Base-by-base conservation (phyloP, 371 early-diverging fungal genomes). In the Capillidium rhysosporum region DNA sequence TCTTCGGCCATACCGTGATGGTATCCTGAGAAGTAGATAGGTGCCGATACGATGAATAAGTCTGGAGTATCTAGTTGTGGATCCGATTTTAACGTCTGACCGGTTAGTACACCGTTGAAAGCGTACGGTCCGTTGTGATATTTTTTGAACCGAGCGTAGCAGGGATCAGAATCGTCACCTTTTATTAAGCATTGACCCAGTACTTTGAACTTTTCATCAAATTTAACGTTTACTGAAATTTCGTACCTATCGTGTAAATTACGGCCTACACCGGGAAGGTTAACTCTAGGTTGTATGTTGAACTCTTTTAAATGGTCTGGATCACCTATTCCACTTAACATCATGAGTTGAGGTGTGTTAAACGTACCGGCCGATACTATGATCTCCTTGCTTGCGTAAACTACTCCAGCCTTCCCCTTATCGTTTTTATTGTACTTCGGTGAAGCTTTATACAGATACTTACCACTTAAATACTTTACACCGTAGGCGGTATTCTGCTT, bases 321-420 rank as follows among this genome's bases (percentile, higher is more conserved):
- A 38, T 54, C 54, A 7, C 64, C 64, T 29, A 63, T 46, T 34
- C 64, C 64, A 40, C 59, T 59, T 41, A 63, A 57, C 64, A 60
- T 60, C 52, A 63, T 55, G 14, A 63, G 48, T 41, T 60, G 55
- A 25, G 64, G 64, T 20, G 47, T 57, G 23, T 59, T 58, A 40
- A 63, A 58, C 21, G 59, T 60, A 41, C 64, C 64, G 2, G 54
- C 57, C 25, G 59, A 57, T 45, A 63, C 44, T 43, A 63, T 60
- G 43, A 63, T 59, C 40, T 63, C 64, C 28, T 60, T 61, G 46
- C 39, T 56, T 40, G 59, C 59, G 34, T 55, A 47, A 47, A 58
- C 54, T 31, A n/a, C 24, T 3, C 45, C 44, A 16, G 30, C 16
- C 10, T 23, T 54, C 12, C 29, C 41, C 3, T 9, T 39, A 14